Evolutionary conservation across 140 eudicot species (phyloP).

Genomic region (Erigeron philadelphicus): DNA sequence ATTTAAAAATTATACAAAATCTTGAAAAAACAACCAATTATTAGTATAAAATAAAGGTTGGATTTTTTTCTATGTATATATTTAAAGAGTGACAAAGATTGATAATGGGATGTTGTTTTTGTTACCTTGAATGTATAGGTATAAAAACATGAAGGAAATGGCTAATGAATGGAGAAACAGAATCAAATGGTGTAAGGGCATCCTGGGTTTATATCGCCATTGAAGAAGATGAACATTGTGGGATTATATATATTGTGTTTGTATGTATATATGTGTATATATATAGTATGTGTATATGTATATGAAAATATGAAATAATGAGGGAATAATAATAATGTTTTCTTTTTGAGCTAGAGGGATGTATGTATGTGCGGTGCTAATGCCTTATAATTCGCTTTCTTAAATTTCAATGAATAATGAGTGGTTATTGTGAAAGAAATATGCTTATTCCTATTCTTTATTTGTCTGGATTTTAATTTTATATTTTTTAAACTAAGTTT

Average conservation of each 20-base stretch:
- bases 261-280: too few species aligned
- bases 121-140: slow-evolving; percentile 27
- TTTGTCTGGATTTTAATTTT: too few species aligned
- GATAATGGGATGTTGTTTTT: not conserved
- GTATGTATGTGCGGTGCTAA: slow-evolving; percentile 28
- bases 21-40: not conserved
- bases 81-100: not conserved
- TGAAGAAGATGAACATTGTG: not conserved
- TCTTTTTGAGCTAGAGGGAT: slow-evolving; percentile 2
- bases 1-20: slow-evolving; percentile 1
- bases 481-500: too few species aligned
- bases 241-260: not conserved
- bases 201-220: slow-evolving; percentile 23
- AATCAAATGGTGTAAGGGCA: slow-evolving; percentile 35
- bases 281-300: too few species aligned
- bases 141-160: slow-evolving; percentile 28
- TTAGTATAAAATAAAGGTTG: not conserved
- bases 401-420: slow-evolving; percentile 14
- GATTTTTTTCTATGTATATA: not conserved
- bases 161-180: slow-evolving; percentile 33
- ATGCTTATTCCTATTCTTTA: too few species aligned
- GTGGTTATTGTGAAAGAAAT: slow-evolving; percentile 22
- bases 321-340: not conserved
- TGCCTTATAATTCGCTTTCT: slow-evolving; percentile 36
- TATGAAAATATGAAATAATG: too few species aligned